Evolutionary conservation across 2,329 filamentous ascomycete species (phyloP).

Genomic region (Colletotrichum eleusines): DNA sequence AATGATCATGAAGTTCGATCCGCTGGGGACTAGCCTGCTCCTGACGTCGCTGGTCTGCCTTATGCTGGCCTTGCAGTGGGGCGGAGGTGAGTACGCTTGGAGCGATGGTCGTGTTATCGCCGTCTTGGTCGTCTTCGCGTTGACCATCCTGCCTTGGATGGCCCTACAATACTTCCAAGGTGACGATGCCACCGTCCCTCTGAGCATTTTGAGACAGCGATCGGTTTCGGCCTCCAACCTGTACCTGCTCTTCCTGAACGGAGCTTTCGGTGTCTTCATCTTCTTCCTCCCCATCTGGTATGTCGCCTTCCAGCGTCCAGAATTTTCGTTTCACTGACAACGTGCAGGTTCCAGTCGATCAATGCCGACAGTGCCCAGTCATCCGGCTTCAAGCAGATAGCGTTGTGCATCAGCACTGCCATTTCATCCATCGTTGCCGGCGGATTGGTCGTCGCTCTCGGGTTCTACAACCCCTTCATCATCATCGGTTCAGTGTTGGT

Average conservation of each 20-base stretch:
- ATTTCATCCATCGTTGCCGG: constrained; percentile 51
- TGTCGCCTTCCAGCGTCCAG: too few species aligned
- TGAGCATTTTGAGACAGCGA: neutral
- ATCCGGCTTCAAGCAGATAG: constrained; percentile 55
- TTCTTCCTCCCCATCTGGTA: constrained; percentile 58
- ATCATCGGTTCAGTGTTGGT: constrained; percentile 42
- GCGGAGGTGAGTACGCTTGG: constrained; percentile 49
- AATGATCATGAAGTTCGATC: constrained; percentile 43
- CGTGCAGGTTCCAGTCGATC: constrained; percentile 55
- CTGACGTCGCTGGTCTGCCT: constrained; percentile 50
- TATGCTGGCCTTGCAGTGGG: constrained; percentile 59
- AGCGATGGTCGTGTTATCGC: constrained; percentile 46
- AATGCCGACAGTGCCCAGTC: constrained; percentile 53
- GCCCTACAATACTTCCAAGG: constrained; percentile 56
- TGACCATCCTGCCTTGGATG: constrained; percentile 47
- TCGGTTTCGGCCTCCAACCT: neutral
- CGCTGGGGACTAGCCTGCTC: constrained; percentile 34
- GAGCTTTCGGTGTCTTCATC: constrained; percentile 51
- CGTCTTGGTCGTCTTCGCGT: constrained; percentile 45
- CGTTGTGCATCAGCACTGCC: constrained; percentile 53
- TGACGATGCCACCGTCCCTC: constrained; percentile 59
- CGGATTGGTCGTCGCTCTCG: constrained; percentile 51
- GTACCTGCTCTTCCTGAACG: constrained; percentile 5
- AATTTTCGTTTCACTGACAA: too few species aligned
- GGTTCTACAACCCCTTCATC: constrained; percentile 60